These are phyloP conservation scores for Leavenworthia alabamica DNA, from an alignment of 345 rosid species.

Conservation along the genomic window DNA sequence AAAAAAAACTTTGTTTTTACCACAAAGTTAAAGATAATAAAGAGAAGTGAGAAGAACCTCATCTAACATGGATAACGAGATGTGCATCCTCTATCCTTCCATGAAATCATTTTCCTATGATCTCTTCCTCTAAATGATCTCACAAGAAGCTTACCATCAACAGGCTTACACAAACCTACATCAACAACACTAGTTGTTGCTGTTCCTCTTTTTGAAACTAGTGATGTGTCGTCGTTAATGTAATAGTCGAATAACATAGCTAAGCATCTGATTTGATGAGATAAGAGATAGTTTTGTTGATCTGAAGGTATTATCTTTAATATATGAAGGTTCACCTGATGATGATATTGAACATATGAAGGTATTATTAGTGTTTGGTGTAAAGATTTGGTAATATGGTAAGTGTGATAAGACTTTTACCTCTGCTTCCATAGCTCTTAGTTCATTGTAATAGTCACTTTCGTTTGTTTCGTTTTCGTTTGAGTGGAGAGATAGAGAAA, in stretches of 20 bases:
- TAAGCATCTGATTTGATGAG: slow-evolving; percentile 69
- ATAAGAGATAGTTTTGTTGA: slow-evolving; percentile 51
- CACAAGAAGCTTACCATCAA: slow-evolving; percentile 57
- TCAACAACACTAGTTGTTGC: slow-evolving; percentile 56
- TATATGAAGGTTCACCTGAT: slow-evolving; percentile 79
- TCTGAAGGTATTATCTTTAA: slow-evolving; percentile 55
- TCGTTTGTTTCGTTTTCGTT: slow-evolving; percentile 31
- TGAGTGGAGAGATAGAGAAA: slow-evolving; percentile 47
- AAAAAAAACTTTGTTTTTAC: background rate
- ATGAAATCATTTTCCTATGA: slow-evolving; percentile 79
- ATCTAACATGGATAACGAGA: slow-evolving; percentile 37
- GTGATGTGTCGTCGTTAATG: slow-evolving; percentile 59
- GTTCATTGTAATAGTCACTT: slow-evolving; percentile 59
- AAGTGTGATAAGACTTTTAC: slow-evolving; percentile 50
- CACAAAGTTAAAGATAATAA: background rate
- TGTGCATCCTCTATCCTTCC: slow-evolving; percentile 66
- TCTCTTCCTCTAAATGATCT: slow-evolving; percentile 90
- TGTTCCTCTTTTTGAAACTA: slow-evolving; percentile 43
- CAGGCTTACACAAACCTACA: slow-evolving; percentile 79
- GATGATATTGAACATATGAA: too few relatives aligned
- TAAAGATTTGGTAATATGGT: background rate
- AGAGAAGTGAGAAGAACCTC: background rate
- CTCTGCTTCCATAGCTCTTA: slow-evolving; percentile 89
- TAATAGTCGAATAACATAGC: slow-evolving; percentile 82
- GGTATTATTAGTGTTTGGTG: background rate